Base-by-base conservation (phyloP, 345 rosid genomes). In the Theobroma cacao region DNA sequence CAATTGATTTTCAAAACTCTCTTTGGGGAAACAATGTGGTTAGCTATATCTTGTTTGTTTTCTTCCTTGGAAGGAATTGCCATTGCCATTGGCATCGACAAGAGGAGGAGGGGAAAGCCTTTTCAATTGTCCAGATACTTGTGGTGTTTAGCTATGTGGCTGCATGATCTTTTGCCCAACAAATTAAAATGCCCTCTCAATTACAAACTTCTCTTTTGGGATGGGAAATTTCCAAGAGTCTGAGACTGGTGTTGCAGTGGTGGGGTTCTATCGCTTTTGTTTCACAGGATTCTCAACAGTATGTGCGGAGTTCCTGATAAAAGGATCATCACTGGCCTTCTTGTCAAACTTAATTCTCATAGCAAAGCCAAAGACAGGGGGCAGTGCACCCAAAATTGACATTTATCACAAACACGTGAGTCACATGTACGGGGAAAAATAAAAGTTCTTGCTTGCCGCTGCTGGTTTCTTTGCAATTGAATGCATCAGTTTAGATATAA, bases 381-480 rank as follows among this genome's bases (percentile, higher is more conserved):
- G 7, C 12, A 69, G 33, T 30, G 59, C 18, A 30, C 20, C 40
- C 38, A 28, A 4, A 17, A 58, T 24, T 26, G 70, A 69, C 89
- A 87, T 87, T 84, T 80, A 87, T 82, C 40, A 71, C 53, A 69
- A 55, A 81, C 89, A 82, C 83, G 83, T 65, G 86, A 82, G 79
- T 55, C 73, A 72, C 80, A 78, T 86, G 85, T 56, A 64, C 9
- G 26, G 38, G 0, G 11, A 17, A n/a, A n/a, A n/a, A n/a, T n/a
- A n/a, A n/a, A 8, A 1, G 0, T 7, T 48, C 15, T 45, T 18
- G 38, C 12, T 4, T 5, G 5, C 17, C 8, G 17, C 22, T n/a
- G 72, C 43, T 5, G 34, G n/a, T 9, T 18, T 15, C 64, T 30
- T 15, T 7, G 7, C 28, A 13, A 18, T 36, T 17, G 12, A 1